Conservation (phyloP, 2,329 filamentous ascomycete species). For the Daldinia eschscholtzii region DNA sequence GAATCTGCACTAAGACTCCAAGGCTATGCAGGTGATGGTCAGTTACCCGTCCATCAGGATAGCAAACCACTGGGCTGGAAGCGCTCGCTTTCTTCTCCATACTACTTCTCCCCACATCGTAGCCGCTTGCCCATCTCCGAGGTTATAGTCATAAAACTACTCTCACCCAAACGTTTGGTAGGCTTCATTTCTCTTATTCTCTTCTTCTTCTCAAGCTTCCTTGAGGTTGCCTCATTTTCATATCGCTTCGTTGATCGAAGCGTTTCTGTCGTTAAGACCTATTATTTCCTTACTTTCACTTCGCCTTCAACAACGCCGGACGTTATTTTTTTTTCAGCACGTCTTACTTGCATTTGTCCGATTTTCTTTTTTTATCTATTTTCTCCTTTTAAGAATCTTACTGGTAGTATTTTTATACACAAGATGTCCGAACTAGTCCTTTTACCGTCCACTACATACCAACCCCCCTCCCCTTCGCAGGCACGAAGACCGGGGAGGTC, state of each 20-base stretch:
- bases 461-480: conserved; percentile 66
- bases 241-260: conserved; percentile 62
- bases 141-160: conserved; percentile 51
- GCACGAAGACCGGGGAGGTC: conserved; percentile 64
- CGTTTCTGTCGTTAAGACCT: conserved; percentile 57
- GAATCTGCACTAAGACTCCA: conserved; percentile 46
- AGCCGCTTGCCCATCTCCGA: conserved; percentile 49
- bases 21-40: conserved; percentile 46
- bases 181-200: conserved; percentile 40
- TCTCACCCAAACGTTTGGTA: conserved; percentile 45
- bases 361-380: conserved; percentile 32
- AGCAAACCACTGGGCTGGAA: conserved; percentile 44
- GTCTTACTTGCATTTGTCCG: conserved; percentile 41
- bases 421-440: conserved; percentile 63
- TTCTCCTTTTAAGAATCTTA: conserved; percentile 40
- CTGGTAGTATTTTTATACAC: conserved; percentile 44
- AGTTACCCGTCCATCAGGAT: conserved; percentile 41
- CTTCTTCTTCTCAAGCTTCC: conserved; percentile 51
- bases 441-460: conserved; percentile 58
- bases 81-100: conserved; percentile 47
- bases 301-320: conserved; percentile 52
- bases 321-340: conserved; percentile 54
- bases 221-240: conserved; percentile 53
- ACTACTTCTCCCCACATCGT: conserved; percentile 44
- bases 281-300: conserved; percentile 47